phyloP scores from a whole-genome alignment of 306 rosid species.

The Casuarina cunninghamiana region DNA sequence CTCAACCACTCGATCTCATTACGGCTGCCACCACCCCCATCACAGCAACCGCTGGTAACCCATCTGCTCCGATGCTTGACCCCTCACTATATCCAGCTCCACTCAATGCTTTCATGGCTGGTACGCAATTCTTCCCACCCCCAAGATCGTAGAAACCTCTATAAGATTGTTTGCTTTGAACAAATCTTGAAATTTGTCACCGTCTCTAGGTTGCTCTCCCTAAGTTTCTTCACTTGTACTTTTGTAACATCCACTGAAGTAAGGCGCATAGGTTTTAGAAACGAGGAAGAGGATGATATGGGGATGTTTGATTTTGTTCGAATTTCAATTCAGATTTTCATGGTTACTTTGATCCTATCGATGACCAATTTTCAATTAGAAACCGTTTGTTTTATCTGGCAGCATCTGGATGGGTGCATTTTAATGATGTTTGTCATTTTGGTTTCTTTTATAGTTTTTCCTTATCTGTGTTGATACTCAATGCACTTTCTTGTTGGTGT shows the following conservation, averaged over 20 bases:
- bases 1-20: slow-evolving; percentile 52
- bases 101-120: slow-evolving; percentile 86
- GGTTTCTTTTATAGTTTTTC: slow-evolving; percentile 36
- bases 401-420: slow-evolving; percentile 38
- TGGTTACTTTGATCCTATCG: slow-evolving; percentile 29
- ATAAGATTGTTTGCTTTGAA: slow-evolving; percentile 2
- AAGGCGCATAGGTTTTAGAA: slow-evolving; percentile 28
- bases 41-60: slow-evolving; percentile 26
- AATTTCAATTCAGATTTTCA: slow-evolving; percentile 51
- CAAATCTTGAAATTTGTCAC: not conserved
- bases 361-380: slow-evolving; percentile 25
- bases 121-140: slow-evolving; percentile 94
- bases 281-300: slow-evolving; percentile 31
- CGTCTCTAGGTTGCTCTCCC: slow-evolving; percentile 17
- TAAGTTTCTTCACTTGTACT: slow-evolving; percentile 1
- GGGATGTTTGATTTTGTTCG: slow-evolving; percentile 37
- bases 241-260: slow-evolving; percentile 39
- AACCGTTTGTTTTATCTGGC: slow-evolving; percentile 23
- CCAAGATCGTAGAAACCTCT: slow-evolving; percentile 58
- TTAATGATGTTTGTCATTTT: slow-evolving; percentile 24
- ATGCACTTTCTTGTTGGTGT: slow-evolving; percentile 59
- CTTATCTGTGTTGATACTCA: slow-evolving; percentile 45
- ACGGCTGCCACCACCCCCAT: slow-evolving; percentile 29
- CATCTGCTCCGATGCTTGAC: slow-evolving; percentile 49
- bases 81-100: slow-evolving; percentile 78